A percentile compares a stretch with the other conserved stretches of the same genome.
phyloP scores from a whole-genome alignment of 306 rosid genomes.

The Quercus parvula region DNA sequence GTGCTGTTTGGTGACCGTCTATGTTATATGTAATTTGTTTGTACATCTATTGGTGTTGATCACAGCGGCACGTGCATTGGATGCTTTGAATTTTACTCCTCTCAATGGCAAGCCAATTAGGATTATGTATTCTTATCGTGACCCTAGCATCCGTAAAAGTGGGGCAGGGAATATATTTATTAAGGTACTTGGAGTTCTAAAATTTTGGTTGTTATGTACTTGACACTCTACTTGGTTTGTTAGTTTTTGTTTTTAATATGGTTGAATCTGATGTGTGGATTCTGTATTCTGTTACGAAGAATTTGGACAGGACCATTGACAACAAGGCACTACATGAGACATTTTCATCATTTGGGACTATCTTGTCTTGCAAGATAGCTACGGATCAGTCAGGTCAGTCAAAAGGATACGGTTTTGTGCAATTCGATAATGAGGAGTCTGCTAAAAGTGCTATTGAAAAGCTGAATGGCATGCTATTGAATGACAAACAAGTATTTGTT shows the following conservation, averaged over 20 bases:
- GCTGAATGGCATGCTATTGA: conserved; percentile 67
- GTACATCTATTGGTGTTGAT: not conserved
- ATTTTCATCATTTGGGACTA: conserved; percentile 57
- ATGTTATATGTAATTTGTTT: not conserved
- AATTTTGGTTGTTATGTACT: not conserved
- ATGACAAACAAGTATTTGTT: conserved; percentile 64
- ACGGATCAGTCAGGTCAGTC: conserved; percentile 39
- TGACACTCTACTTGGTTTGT: not conserved
- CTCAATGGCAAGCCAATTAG: conserved; percentile 56
- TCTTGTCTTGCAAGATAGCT: conserved; percentile 61
- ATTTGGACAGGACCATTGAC: conserved; percentile 75
- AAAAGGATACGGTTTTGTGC: conserved; percentile 65
- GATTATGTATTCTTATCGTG: conserved; percentile 64
- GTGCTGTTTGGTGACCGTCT: not conserved
- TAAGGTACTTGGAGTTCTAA: conserved; percentile 34
- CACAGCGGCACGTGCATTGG: conserved; percentile 37
- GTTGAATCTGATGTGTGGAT: conserved; percentile 8
- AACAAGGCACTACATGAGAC: conserved; percentile 71
- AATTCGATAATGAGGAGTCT: conserved; percentile 56
- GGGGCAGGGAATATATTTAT: conserved; percentile 65
- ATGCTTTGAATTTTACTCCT: conserved; percentile 60
- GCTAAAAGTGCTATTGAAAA: conserved; percentile 67
- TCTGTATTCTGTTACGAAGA: conserved; percentile 39
- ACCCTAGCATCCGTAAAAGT: conserved; percentile 68
- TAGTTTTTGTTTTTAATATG: not conserved